phyloP scores from a whole-genome alignment of 345 rosid genomes.

The Rubroshorea leprosula region DNA sequence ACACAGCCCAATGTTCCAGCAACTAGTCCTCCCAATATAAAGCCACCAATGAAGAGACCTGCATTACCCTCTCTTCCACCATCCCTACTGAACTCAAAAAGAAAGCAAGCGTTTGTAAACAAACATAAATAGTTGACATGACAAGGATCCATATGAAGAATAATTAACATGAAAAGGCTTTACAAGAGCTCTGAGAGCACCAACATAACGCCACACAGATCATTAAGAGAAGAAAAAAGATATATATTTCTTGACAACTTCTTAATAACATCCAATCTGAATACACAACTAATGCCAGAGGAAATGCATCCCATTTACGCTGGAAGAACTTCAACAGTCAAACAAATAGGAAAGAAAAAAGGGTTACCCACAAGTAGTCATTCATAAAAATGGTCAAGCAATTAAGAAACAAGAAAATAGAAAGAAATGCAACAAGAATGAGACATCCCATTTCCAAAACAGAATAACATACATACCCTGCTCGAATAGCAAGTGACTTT shows the following conservation, averaged over 20 bases:
- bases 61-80: constrained; percentile 24
- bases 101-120: not conserved
- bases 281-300: not conserved
- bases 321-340: not conserved
- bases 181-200: too few species aligned
- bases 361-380: too few species aligned
- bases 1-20: constrained; percentile 40
- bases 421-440: not conserved
- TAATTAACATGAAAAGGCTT: too few species aligned
- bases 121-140: not conserved
- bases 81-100: constrained; percentile 22
- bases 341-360: too few species aligned
- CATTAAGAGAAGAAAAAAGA: too few species aligned
- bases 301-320: not conserved
- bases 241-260: too few species aligned
- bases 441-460: not conserved
- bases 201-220: too few species aligned
- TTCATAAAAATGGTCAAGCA: too few species aligned
- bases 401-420: too few species aligned
- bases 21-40: constrained; percentile 41
- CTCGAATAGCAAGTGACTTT: constrained; percentile 20
- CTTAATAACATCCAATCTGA: not conserved
- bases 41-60: constrained; percentile 40
- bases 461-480: constrained; percentile 13
- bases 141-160: not conserved